Conservation (phyloP, 768 basidiomycete species). For the Agaricus subrufescens region DNA sequence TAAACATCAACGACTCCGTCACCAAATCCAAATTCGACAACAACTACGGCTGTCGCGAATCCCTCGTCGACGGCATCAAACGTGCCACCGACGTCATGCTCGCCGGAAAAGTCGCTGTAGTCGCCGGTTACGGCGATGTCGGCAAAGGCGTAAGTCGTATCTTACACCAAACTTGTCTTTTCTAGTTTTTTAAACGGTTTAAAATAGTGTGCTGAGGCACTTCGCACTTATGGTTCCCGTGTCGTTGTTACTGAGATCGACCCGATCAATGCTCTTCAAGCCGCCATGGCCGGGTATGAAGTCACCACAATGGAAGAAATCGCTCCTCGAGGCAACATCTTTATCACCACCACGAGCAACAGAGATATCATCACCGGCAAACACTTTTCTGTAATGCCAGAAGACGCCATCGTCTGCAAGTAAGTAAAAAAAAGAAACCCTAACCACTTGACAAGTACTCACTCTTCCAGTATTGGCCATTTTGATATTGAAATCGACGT, state of each 20-base stretch:
- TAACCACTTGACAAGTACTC: too few relatives aligned
- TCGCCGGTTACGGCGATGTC: slow-evolving; percentile 98
- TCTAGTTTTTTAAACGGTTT: background rate
- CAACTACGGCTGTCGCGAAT: slow-evolving; percentile 99
- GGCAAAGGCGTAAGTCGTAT: slow-evolving; percentile 86
- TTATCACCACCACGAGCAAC: slow-evolving; percentile 98
- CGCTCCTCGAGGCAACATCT: slow-evolving; percentile 82
- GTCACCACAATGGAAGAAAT: slow-evolving; percentile 99
- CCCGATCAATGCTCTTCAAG: slow-evolving; percentile 99
- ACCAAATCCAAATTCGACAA: slow-evolving; percentile 99
- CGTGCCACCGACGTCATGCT: slow-evolving; percentile 99
- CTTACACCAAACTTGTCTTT: background rate
- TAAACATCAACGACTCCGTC: slow-evolving; percentile 99
- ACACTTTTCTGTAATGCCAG: slow-evolving; percentile 93
- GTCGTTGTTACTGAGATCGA: slow-evolving; percentile 98
- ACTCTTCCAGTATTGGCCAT: slow-evolving; percentile 63
- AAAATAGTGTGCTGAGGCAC: slow-evolving; percentile 88
- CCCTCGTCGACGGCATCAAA: slow-evolving; percentile 99
- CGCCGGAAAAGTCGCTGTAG: slow-evolving; percentile 98
- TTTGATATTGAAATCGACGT: slow-evolving; percentile 94
- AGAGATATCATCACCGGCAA: slow-evolving; percentile 91
- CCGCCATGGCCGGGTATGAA: slow-evolving; percentile 99
- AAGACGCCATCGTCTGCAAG: slow-evolving; percentile 99
- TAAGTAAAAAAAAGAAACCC: slow-evolving; percentile 30
- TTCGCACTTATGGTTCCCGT: slow-evolving; percentile 95